phyloP scores from a whole-genome alignment of 2,329 filamentous ascomycete species.

The Arthrinium phaeospermum region DNA sequence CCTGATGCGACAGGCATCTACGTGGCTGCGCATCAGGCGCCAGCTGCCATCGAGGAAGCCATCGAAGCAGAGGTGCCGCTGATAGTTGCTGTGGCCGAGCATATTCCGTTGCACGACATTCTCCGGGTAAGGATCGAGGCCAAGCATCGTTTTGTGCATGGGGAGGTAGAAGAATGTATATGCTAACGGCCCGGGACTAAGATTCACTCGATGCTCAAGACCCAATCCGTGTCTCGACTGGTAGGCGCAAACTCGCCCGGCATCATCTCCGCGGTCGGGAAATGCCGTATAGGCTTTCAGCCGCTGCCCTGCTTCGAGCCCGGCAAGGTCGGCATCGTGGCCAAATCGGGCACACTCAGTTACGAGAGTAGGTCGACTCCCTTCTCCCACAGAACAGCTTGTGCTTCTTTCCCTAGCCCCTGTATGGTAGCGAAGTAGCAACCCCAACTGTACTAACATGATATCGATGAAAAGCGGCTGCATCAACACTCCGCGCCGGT shows the following conservation, averaged over 20 bases:
- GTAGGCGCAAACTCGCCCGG: conserved; percentile 77
- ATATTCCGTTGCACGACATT: conserved; percentile 76
- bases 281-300: conserved; percentile 69
- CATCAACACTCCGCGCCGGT: conserved; percentile 71
- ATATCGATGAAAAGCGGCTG: conserved; percentile 57
- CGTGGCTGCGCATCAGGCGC: conserved; percentile 76
- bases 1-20: conserved; percentile 82
- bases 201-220: conserved; percentile 72
- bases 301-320: conserved; percentile 74
- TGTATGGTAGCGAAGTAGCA: neutral
- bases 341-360: conserved; percentile 76
- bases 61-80: conserved; percentile 78
- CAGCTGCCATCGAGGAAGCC: conserved; percentile 77
- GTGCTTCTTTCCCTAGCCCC: too few species aligned
- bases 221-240: conserved; percentile 71
- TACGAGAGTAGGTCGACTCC: conserved; percentile 59
- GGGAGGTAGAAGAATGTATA: neutral
- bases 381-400: too few species aligned
- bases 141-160: neutral
- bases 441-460: neutral
- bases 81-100: conserved; percentile 77
- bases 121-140: conserved; percentile 57
- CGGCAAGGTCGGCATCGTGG: conserved; percentile 72
- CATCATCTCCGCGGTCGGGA: conserved; percentile 74
- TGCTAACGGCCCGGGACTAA: conserved; percentile 37